These are phyloP conservation scores for Candida andamanensis DNA, from an alignment of 805 yeast genomes.

Conservation along the genomic window DNA sequence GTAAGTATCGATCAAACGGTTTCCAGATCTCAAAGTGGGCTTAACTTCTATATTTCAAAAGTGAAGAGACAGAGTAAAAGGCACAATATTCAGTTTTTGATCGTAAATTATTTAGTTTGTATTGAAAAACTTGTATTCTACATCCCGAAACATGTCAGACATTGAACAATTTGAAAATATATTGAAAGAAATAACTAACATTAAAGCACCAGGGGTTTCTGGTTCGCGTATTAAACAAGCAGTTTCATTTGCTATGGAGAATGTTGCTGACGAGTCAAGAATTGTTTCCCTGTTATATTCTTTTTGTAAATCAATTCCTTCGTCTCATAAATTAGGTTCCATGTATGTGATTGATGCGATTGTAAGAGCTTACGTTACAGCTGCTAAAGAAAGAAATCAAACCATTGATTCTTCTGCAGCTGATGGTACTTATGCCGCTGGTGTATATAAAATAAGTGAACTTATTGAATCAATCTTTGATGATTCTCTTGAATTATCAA, in stretches of 20 bases:
- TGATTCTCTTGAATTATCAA: slow-evolving; percentile 54
- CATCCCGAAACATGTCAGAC: too few relatives aligned
- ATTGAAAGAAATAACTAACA: slow-evolving; percentile 46
- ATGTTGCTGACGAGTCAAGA: slow-evolving; percentile 54
- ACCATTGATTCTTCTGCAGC: slow-evolving; percentile 45
- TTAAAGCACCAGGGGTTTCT: slow-evolving; percentile 88
- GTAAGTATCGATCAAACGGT: neutral
- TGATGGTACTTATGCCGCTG: slow-evolving; percentile 72
- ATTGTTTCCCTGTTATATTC: slow-evolving; percentile 55
- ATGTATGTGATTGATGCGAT: slow-evolving; percentile 90
- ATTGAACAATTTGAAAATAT: slow-evolving; percentile 44
- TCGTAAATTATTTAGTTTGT: too few relatives aligned
- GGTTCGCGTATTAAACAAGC: slow-evolving; percentile 90
- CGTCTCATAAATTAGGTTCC: slow-evolving; percentile 83
- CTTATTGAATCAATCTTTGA: slow-evolving; percentile 60
- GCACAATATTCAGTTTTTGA: too few relatives aligned
- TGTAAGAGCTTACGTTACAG: slow-evolving; percentile 78
- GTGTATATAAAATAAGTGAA: slow-evolving; percentile 58
- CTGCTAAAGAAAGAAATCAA: slow-evolving; percentile 54
- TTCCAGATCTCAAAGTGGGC: too few relatives aligned
- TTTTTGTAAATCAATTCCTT: slow-evolving; percentile 67
- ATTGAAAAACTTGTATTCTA: too few relatives aligned
- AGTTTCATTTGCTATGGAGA: slow-evolving; percentile 69
- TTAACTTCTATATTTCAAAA: too few relatives aligned
- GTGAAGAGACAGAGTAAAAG: too few relatives aligned